phyloP scores from a whole-genome alignment of 176 grass and related monocot genomes.

The Carex littledalei region DNA sequence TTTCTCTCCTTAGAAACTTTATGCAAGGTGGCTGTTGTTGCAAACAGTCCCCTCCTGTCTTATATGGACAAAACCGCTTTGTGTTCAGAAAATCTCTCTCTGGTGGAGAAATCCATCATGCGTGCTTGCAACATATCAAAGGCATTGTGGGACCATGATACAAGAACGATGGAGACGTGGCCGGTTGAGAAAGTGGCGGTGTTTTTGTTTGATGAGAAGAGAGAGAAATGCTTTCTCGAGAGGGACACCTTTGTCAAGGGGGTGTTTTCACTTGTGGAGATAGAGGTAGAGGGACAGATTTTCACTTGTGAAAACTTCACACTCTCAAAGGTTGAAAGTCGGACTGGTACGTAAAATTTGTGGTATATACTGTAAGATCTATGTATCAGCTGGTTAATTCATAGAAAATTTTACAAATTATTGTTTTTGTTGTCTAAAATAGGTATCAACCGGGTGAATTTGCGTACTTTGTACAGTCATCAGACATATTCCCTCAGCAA shows the following conservation, averaged over 20 bases:
- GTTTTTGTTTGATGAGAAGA: conserved; percentile 32
- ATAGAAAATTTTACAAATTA: not conserved
- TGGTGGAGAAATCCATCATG: conserved; percentile 32
- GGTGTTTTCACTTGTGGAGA: conserved; percentile 54
- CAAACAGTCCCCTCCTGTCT: not conserved
- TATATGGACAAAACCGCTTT: conserved; percentile 18
- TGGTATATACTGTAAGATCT: not conserved
- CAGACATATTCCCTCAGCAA: conserved; percentile 2
- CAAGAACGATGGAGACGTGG: conserved; percentile 30
- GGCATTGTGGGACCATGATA: conserved; percentile 25
- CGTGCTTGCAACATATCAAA: conserved; percentile 45
- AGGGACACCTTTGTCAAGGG: conserved; percentile 30
- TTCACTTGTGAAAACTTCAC: conserved; percentile 25
- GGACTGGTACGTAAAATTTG: conserved; percentile 41
- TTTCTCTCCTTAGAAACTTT: conserved; percentile 33
- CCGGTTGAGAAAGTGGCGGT: conserved; percentile 55
- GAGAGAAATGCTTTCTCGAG: conserved; percentile 48
- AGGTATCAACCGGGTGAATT: not conserved
- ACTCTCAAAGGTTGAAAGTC: conserved; percentile 42
- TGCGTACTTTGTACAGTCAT: not conserved
- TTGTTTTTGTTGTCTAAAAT: not conserved
- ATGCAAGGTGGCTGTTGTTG: not conserved
- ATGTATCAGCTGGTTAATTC: not conserved
- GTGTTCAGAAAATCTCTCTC: conserved; percentile 34
- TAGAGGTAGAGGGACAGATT: conserved; percentile 30